phyloP scores from a whole-genome alignment of 768 basidiomycete species.

The Crepidotus variabilis region DNA sequence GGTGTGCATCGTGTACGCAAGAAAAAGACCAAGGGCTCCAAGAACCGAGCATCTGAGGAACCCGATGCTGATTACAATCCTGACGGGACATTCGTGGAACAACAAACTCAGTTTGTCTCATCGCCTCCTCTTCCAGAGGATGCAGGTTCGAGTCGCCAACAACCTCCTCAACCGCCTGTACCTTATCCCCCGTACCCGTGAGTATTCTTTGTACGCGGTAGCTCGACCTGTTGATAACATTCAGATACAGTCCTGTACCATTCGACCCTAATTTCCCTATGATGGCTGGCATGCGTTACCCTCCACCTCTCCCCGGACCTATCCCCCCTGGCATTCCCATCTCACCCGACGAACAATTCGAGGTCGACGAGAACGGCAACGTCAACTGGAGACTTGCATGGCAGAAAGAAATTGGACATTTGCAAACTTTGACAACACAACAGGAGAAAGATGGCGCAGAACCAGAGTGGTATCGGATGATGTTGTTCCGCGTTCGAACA shows the following conservation, averaged over 20 bases:
- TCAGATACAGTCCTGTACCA: slow-evolving; percentile 32
- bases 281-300: slow-evolving; percentile 66
- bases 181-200: slow-evolving; percentile 63
- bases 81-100: slow-evolving; percentile 52
- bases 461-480: slow-evolving; percentile 84
- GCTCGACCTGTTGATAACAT: slow-evolving; percentile 4
- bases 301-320: slow-evolving; percentile 41
- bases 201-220: slow-evolving; percentile 22
- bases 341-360: slow-evolving; percentile 59
- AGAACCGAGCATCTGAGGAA: slow-evolving; percentile 48
- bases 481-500: slow-evolving; percentile 74
- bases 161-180: slow-evolving; percentile 29
- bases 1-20: slow-evolving; percentile 87
- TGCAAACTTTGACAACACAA: slow-evolving; percentile 74
- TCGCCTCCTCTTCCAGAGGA: slow-evolving; percentile 58
- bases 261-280: slow-evolving; percentile 73
- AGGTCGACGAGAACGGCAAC: slow-evolving; percentile 75
- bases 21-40: slow-evolving; percentile 69
- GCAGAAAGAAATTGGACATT: slow-evolving; percentile 73
- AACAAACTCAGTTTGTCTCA: slow-evolving; percentile 51
- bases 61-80: slow-evolving; percentile 65
- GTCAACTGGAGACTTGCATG: slow-evolving; percentile 78
- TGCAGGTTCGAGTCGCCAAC: slow-evolving; percentile 54
- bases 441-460: slow-evolving; percentile 81
- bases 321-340: slow-evolving; percentile 61